A percentile compares a stretch with the other conserved stretches of the same genome.
phyloP scores from a whole-genome alignment of 257 asterid species.

The Voacanga thouarsii region DNA sequence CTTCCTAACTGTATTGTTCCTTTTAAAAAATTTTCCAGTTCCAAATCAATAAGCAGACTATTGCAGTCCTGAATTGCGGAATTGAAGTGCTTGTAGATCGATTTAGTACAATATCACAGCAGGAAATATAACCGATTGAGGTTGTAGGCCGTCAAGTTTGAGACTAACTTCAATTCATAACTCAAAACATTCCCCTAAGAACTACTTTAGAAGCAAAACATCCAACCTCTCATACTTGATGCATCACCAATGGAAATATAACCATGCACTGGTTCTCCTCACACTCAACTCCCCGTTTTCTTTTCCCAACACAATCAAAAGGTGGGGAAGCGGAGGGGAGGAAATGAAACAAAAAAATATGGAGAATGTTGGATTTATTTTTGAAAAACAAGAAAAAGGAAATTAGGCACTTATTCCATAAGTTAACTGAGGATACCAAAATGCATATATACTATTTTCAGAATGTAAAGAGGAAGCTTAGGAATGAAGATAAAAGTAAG shows the following conservation, averaged over 20 bases:
- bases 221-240: neutral
- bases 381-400: neutral
- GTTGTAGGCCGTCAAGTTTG: neutral
- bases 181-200: neutral
- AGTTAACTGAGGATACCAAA: neutral
- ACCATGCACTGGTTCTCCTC: neutral
- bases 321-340: too few species aligned
- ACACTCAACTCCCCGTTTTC: too few species aligned
- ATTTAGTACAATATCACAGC: neutral
- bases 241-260: neutral
- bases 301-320: neutral
- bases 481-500: neutral
- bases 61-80: neutral
- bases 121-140: neutral
- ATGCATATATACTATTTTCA: neutral
- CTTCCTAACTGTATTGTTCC: neutral
- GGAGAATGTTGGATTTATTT: neutral
- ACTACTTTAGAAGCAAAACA: neutral
- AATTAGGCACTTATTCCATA: neutral
- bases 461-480: neutral
- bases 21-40: neutral
- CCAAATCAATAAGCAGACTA: neutral
- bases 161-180: neutral
- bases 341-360: neutral
- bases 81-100: neutral